A percentile compares a stretch with the other conserved stretches of the same genome.
These are phyloP conservation scores for Eucalyptus paniculata DNA, from an alignment of 345 rosid genomes.

Conservation along the genomic window DNA sequence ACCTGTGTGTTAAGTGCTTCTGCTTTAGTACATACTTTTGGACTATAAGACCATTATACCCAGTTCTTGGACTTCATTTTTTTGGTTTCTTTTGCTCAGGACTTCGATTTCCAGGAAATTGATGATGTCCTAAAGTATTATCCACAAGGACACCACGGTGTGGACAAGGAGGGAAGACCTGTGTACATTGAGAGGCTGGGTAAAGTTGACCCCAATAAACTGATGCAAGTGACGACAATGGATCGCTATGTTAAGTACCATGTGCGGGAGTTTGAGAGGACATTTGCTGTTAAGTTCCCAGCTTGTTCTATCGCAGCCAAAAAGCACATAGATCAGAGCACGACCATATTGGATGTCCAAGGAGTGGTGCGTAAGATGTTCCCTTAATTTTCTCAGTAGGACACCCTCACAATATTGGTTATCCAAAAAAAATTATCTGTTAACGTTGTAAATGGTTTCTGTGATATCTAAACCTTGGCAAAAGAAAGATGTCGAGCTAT, in stretches of 20 bases:
- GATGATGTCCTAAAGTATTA: slow-evolving; percentile 65
- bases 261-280: slow-evolving; percentile 76
- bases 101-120: slow-evolving; percentile 63
- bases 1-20: neutral
- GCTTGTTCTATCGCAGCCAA: slow-evolving; percentile 70
- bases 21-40: neutral
- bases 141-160: slow-evolving; percentile 94
- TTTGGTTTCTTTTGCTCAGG: slow-evolving; percentile 20
- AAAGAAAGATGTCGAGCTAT: neutral
- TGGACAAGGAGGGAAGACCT: slow-evolving; percentile 83
- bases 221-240: slow-evolving; percentile 70
- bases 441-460: neutral
- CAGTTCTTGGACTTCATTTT: neutral
- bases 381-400: neutral
- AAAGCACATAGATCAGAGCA: slow-evolving; percentile 79
- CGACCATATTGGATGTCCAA: slow-evolving; percentile 85
- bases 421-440: neutral
- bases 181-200: slow-evolving; percentile 77
- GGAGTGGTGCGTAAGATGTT: slow-evolving; percentile 67
- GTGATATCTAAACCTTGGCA: neutral
- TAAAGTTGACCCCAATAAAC: slow-evolving; percentile 67
- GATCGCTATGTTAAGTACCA: slow-evolving; percentile 82
- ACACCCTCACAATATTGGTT: neutral
- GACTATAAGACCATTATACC: neutral
- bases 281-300: slow-evolving; percentile 64